Evolutionary conservation across 768 basidiomycete genomes (phyloP), one percentile per base, ranked within the genome.

Genomic region (Lyophyllum semitale): DNA sequence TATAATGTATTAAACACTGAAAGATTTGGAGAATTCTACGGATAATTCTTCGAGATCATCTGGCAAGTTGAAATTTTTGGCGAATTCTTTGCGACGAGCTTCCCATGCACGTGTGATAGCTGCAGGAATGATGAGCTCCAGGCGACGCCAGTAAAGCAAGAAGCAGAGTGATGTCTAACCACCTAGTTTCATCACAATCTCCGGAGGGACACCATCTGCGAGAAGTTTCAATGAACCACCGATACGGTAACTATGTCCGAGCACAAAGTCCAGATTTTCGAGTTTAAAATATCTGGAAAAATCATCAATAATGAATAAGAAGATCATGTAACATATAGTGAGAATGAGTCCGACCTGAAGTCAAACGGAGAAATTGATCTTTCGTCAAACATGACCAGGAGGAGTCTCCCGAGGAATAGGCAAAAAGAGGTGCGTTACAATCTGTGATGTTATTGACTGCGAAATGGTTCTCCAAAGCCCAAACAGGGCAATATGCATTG

Each of bases 401-500:
- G n/a, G 22, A 25, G 22, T 9, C 2, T 6, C 5, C 8, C 18
- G 32, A 11, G 18, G 13, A 32, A 46, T 48, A 58, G 17, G 58
- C 40, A 38, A 64, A 64, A 2, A 64, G 35, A 13, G 59, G 61
- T 12, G 53, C 26, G 30, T 40, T 2, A 0, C 3, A 6, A 11
- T 48, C n/a, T 1, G 53, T 25, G n/a, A 41, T 18, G 15, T 47
- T 17, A n/a, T 63, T 63, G n/a, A 49, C 25, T 0, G 1, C 5
- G 2, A 62, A 12, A 27, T 65, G 65, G 18, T 60, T 56, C 9
- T 58, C 40, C 1, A 68, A n/a, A 0, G 63, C 65, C 40, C 13
- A 15, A 1, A 68, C 56, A 0, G 63, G 63, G 25, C 63, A 66
- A 1, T 59, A 42, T 0, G 54, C 46, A 43, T 61, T 48, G 8